Base-by-base conservation (phyloP, 2,329 filamentous ascomycete species). In the Nothophaeocryptopus gaeumannii region DNA sequence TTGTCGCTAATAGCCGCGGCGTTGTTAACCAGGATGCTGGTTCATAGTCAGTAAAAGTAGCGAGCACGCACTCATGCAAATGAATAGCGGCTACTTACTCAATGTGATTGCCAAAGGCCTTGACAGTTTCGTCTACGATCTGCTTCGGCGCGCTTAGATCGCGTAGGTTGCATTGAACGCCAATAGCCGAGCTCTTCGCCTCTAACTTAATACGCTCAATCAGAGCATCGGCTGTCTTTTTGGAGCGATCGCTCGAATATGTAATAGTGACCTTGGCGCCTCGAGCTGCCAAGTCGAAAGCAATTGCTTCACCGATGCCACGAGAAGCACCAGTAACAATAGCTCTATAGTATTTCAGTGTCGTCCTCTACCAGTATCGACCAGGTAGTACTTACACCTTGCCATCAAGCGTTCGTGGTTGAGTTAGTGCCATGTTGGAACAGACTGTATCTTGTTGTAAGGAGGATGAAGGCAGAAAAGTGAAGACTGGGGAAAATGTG, bases 321-420 rank as follows among this genome's bases (percentile, higher is more conserved):
- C 76, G 66, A n/a, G 73, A 74, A 11, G 70, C 72, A 8, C 77
- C 76, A 2, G 75, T 79, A 1, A 79, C 71, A 36, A 79, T 74
- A 32, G 75, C 75, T 1, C 71, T 64, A 47, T 70, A 72, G 26
- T 4, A 14, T 62, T 65, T 69, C 47, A 58, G 65, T 49, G 8
- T n/a, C 2, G 13, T 16, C 32, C 20, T 13, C 26, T 33, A 10
- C 20, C 4, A 20, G n/a, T 26, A 7, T 35, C 30, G 1, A 12
- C 26, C 13, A 10, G n/a, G 16, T 32, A 9, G 15, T 33, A n/a
- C 50, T 36, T 43, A 58, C 58, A 60, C 56, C 43, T 60, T 60
- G 54, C 59, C 59, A 33, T 59, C 56, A 14, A 62, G 56, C 2
- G 51, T 59, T 5, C 55, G 49, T 36, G 50, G 53, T 42, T 50